Base-by-base conservation (phyloP, 352 stramenopile species). In the Phytopythium delawarense region DNA sequence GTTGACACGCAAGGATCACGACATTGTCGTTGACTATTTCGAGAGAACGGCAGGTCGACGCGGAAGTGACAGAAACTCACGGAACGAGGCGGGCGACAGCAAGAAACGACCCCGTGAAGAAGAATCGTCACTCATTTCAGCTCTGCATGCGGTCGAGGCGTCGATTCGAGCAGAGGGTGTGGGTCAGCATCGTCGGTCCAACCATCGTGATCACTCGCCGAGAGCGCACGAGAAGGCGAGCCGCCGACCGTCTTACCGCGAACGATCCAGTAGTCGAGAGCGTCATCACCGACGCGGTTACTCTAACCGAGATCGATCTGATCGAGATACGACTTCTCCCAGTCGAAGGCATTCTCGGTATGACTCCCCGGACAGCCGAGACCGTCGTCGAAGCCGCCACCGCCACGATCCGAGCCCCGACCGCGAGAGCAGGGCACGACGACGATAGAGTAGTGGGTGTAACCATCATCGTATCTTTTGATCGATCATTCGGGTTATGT, bases 1-100 rank as follows among this genome's bases (percentile, higher is more conserved):
- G 4, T 59, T 21, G 39, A 49, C 11, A 4, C 53, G 35, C 9
- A 37, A 21, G 34, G 23, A 15, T 12, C 34, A n/a, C 6, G 35
- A 59, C 20, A 21, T 49, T 9, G 35, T 59, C 4, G n/a, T 59
- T 11, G 53, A 59, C 16, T 59, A 34, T 28, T 59, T 35, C 53
- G 53, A 59, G 53, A 28, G 49, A 13, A 23, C 18, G 4, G 15
- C 28, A 30, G 35, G 23, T 34, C 46, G 35, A 35, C 21, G 23
- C 21, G 44, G 44, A 7, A 30, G 2, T 50, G 21, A 13, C 44
- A 50, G 1, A 21, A 18, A 30, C 8, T 18, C 44, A 18, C 44
- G 7, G n/a, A 18, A 0, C 20, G 18, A 45, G 2, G 8, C 51
- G 7, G 6, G 6, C 5, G 28, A 13, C 25, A 25, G 25, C 25